These are phyloP conservation scores for Metschnikowia sp. DNA, from an alignment of 805 yeast genomes.

Conservation along the genomic window DNA sequence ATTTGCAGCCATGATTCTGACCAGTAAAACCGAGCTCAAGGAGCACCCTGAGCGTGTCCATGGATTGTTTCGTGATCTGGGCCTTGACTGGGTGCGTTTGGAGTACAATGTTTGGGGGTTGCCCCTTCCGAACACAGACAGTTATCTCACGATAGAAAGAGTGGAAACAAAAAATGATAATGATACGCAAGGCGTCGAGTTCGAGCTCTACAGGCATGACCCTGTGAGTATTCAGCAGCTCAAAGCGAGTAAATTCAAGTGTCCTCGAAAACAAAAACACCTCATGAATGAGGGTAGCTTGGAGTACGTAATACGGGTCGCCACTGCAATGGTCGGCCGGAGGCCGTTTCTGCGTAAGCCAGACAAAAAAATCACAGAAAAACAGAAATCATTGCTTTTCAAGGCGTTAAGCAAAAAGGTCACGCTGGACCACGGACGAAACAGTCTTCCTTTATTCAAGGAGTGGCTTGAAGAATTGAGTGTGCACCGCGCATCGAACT, in stretches of 20 bases:
- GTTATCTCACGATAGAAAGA: slow-evolving; percentile 11
- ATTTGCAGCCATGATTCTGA: slow-evolving; percentile 22
- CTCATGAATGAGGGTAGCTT: slow-evolving; percentile 10
- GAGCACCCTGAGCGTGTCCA: slow-evolving; percentile 13
- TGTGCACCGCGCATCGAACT: slow-evolving; percentile 17
- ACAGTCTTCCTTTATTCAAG: slow-evolving; percentile 9
- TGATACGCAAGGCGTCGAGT: background rate
- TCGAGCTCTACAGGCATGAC: slow-evolving; percentile 1
- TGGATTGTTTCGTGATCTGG: slow-evolving; percentile 13
- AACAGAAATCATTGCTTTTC: slow-evolving; percentile 11
- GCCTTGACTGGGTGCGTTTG: slow-evolving; percentile 27
- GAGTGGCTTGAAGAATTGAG: slow-evolving; percentile 10
- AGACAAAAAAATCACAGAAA: slow-evolving; percentile 1
- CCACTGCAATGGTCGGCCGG: background rate
- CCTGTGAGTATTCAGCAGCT: slow-evolving; percentile 16
- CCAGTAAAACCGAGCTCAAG: slow-evolving; percentile 1
- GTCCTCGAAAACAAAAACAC: slow-evolving; percentile 12
- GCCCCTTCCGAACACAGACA: slow-evolving; percentile 2
- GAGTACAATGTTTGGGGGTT: slow-evolving; percentile 34
- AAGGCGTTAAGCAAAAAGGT: slow-evolving; percentile 1
- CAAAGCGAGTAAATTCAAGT: slow-evolving; percentile 20
- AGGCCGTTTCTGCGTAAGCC: slow-evolving; percentile 3
- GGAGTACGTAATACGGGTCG: slow-evolving; percentile 5
- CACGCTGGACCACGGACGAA: slow-evolving; percentile 5
- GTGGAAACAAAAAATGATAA: background rate